These are phyloP conservation scores for Hemerocallis citrina DNA, from an alignment of 106 monocot genomes.

Conservation along the genomic window DNA sequence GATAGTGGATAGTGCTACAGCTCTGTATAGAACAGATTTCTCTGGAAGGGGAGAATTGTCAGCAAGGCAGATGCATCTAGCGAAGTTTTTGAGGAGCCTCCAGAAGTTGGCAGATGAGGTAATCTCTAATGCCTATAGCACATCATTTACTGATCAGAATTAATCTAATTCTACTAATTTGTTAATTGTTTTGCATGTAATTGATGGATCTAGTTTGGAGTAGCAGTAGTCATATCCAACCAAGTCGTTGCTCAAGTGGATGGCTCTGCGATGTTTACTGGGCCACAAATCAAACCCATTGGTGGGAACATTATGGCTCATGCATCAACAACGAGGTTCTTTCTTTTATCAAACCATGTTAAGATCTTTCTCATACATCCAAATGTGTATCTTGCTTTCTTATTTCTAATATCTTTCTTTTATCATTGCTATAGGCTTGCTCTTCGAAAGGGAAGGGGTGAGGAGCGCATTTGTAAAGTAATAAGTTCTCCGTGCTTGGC, in stretches of 20 bases:
- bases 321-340: constrained; percentile 79
- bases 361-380: too few species aligned
- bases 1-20: constrained; percentile 65
- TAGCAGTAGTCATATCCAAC: constrained; percentile 82
- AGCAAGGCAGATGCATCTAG: too few species aligned
- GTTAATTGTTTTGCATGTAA: too few species aligned
- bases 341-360: too few species aligned
- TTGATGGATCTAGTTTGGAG: constrained; percentile 54
- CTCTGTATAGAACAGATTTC: constrained; percentile 59
- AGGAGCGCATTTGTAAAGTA: constrained; percentile 16
- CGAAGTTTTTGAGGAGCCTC: constrained; percentile 56
- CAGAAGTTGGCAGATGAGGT: constrained; percentile 67
- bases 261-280: constrained; percentile 79
- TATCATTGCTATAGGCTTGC: constrained; percentile 6
- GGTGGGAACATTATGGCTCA: constrained; percentile 96
- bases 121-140: neutral
- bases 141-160: too few species aligned
- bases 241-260: constrained; percentile 97
- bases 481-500: constrained; percentile 16
- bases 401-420: too few species aligned
- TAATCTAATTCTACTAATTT: neutral
- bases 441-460: constrained; percentile 17
- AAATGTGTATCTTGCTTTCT: too few species aligned
- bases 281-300: constrained; percentile 83
- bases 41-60: constrained; percentile 66